Base-by-base conservation (phyloP, 2,329 filamentous ascomycete species). In the Exophiala calicioides region DNA sequence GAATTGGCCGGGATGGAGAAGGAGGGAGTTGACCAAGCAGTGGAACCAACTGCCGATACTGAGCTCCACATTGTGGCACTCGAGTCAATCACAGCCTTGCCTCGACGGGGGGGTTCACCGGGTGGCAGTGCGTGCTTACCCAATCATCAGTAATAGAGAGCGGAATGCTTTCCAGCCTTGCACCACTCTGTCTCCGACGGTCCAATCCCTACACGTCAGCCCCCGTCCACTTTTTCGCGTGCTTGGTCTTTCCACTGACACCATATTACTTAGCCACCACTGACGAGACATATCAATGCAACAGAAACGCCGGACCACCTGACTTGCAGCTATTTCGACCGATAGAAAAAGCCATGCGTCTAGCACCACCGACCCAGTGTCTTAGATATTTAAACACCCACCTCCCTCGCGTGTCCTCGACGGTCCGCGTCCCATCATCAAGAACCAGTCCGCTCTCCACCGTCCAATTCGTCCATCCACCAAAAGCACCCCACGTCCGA, bases 161-260 rank as follows among this genome's bases (percentile, higher is more conserved):
- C 35, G 35, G 35, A 38, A 38, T 38, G 26, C 9, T 23, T 38
- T 38, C 35, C 35, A 38, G 35, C 35, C 35, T 38, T n/a, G n/a
- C n/a, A n/a, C n/a, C n/a, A n/a, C n/a, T n/a, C n/a, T n/a, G n/a
- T n/a, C n/a, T n/a, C n/a, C n/a, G n/a, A n/a, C n/a, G n/a, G n/a
- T n/a, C n/a, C n/a, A n/a, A n/a, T n/a, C n/a, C n/a, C n/a, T n/a
- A n/a, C n/a, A n/a, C n/a, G n/a, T n/a, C n/a, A n/a, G n/a, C n/a
- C n/a, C n/a, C n/a, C 35, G 23, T 38, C 21, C 16, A 35, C 5
- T 18, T 4, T 19, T 35, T 38, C 23, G 21, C 24, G 24, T 27
- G 24, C 24, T 27, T 7, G 7, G 7, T 27, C 12, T 12, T 12
- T 27, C 7, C 24, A 27, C 7, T 27, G 7, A 12, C 24, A 12